Percentiles rank a stretch among this genome's conserved stretches.
phyloP scores from a whole-genome alignment of 179 eudicot genomes.

The Pouteria campechiana region DNA sequence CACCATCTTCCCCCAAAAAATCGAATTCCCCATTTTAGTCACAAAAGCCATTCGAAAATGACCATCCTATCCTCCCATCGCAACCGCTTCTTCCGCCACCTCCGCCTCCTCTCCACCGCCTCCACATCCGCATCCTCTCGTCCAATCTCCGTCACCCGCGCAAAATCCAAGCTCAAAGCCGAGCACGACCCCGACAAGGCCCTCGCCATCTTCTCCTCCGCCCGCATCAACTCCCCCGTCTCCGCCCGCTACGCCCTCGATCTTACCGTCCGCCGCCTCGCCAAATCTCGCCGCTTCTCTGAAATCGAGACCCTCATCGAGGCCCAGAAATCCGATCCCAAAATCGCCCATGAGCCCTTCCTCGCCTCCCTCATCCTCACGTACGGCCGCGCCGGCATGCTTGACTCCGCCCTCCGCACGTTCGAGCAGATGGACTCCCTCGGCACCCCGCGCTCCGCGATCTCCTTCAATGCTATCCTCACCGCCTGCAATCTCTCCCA shows the following conservation, averaged over 20 bases:
- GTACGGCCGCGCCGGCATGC: slow-evolving; percentile 72
- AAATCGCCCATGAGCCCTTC: slow-evolving; percentile 44
- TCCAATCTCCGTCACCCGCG: slow-evolving; percentile 35
- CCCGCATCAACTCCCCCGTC: slow-evolving; percentile 30
- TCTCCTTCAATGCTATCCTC: slow-evolving; percentile 65
- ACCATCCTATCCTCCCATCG: slow-evolving; percentile 16
- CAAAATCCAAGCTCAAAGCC: slow-evolving; percentile 38
- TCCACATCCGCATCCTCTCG: slow-evolving; percentile 8
- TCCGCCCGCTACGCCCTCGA: slow-evolving; percentile 54
- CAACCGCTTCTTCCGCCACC: slow-evolving; percentile 11
- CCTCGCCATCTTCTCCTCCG: slow-evolving; percentile 49
- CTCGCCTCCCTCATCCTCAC: slow-evolving; percentile 52
- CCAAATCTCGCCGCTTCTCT: slow-evolving; percentile 39
- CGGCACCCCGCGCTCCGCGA: slow-evolving; percentile 40
- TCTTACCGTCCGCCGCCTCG: slow-evolving; percentile 56
- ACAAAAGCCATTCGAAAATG: too few species aligned
- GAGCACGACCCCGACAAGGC: slow-evolving; percentile 72
- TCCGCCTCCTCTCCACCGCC: slow-evolving; percentile 12
- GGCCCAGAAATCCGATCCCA: slow-evolving; percentile 43
- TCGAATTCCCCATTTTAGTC: too few species aligned
- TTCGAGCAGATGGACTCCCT: slow-evolving; percentile 53
- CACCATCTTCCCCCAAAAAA: too few species aligned
- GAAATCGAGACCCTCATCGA: slow-evolving; percentile 65
- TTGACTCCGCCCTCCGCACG: slow-evolving; percentile 40
- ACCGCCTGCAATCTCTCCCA: slow-evolving; percentile 30